A percentile compares a stretch with the other conserved stretches of the same genome.
These are phyloP conservation scores for Fraxinus latifolia DNA, from an alignment of 305 asterid genomes.

Conservation along the genomic window DNA sequence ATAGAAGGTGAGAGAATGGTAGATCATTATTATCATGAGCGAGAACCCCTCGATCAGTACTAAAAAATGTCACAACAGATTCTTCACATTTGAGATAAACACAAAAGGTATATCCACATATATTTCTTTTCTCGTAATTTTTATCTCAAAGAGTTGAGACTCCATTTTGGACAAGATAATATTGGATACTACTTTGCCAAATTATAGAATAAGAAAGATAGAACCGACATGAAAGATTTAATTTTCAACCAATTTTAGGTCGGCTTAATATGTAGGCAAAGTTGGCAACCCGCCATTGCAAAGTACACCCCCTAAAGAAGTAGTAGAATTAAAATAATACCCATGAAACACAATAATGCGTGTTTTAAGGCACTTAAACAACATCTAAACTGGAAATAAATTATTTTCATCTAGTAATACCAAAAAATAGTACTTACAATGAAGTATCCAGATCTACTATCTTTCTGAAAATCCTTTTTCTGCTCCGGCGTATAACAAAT, in stretches of 20 bases:
- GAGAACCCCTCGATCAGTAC: not conserved
- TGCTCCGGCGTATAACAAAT: slow-evolving; percentile 47
- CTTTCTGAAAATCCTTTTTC: slow-evolving; percentile 41
- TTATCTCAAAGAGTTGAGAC: not conserved
- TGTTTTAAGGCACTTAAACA: not conserved
- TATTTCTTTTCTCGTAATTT: not conserved
- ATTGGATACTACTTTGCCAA: not conserved
- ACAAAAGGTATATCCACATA: not conserved
- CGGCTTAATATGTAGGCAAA: not conserved
- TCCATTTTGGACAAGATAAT: not conserved
- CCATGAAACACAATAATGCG: not conserved
- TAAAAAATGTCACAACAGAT: not conserved
- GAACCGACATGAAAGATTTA: not conserved
- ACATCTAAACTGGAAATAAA: not conserved
- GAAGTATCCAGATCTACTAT: slow-evolving; percentile 34
- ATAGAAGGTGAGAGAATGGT: not conserved
- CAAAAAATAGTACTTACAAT: slow-evolving; percentile 38
- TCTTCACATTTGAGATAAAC: not conserved
- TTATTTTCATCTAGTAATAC: not conserved
- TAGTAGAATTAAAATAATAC: not conserved
- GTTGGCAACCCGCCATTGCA: not conserved
- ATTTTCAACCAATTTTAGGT: not conserved
- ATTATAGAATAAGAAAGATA: not conserved
- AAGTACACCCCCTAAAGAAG: not conserved
- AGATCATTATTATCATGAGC: not conserved